Conservation (phyloP, 331 rosid genomes). For the Saraca asoca region DNA sequence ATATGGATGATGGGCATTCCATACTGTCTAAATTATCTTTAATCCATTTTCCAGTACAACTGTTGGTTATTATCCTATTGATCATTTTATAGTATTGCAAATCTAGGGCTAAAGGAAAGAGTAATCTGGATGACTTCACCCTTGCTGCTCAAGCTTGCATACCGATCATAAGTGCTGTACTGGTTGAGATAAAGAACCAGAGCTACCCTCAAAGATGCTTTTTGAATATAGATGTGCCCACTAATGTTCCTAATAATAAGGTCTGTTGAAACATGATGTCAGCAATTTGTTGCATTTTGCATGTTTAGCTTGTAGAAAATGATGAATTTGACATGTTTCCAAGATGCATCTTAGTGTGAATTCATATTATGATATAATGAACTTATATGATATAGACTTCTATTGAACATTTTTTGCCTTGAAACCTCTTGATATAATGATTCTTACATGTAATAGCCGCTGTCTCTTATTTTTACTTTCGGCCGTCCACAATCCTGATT, state of each 20-base stretch:
- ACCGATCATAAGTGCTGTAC: slow-evolving; percentile 57
- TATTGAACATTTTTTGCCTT: too few species aligned
- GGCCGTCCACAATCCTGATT: too few species aligned
- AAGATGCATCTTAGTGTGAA: background rate
- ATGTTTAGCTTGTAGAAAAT: slow-evolving; percentile 3
- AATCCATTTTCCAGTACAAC: slow-evolving; percentile 1
- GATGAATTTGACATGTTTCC: background rate
- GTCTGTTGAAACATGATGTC: slow-evolving; percentile 31
- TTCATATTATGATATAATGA: background rate
- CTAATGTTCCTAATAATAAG: slow-evolving; percentile 55
- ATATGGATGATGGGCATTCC: background rate
- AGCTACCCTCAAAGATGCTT: slow-evolving; percentile 52
- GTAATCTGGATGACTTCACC: slow-evolving; percentile 46
- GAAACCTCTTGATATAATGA: too few species aligned
- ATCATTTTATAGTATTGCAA: slow-evolving; percentile 28
- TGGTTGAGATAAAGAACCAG: slow-evolving; percentile 51
- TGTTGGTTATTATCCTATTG: slow-evolving; percentile 11
- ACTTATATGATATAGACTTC: too few species aligned
- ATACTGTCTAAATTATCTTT: background rate
- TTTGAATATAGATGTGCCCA: slow-evolving; percentile 65
- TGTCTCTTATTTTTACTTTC: too few species aligned
- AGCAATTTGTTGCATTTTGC: slow-evolving; percentile 1
- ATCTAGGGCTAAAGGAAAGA: slow-evolving; percentile 63
- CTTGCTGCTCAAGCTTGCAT: slow-evolving; percentile 68
- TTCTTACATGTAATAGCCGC: too few species aligned